A percentile compares a stretch with the other conserved stretches of the same genome.
Conservation (phyloP, 1,284 basidiomycete genomes). For the Ustilago esculenta region DNA sequence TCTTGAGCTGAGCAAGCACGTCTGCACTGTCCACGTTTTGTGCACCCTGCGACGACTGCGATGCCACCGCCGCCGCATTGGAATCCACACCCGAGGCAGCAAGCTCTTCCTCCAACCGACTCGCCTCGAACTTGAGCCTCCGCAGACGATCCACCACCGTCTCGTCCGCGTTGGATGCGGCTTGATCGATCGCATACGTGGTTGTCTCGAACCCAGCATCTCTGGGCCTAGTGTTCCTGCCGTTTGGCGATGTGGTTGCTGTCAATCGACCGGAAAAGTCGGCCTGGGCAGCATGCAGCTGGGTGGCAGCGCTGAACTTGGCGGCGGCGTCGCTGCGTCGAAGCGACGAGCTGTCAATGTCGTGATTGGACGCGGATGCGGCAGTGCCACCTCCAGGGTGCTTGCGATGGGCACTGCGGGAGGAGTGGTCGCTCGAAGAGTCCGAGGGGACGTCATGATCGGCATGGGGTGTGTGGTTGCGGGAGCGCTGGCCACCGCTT, state of each 20-base stretch:
- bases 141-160: constrained; percentile 34
- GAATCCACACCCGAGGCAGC: not conserved
- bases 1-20: constrained; percentile 29
- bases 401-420: constrained; percentile 20
- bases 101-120: constrained; percentile 42
- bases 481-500: constrained; percentile 3
- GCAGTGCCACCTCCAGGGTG: constrained; percentile 22
- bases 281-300: constrained; percentile 3
- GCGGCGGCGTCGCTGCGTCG: constrained; percentile 21
- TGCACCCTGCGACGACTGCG: not conserved
- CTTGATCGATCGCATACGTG: constrained; percentile 21
- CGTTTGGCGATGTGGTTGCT: not conserved
- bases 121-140: constrained; percentile 42
- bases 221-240: constrained; percentile 1
- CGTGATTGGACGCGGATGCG: constrained; percentile 5
- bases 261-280: constrained; percentile 38
- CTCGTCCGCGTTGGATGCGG: constrained; percentile 2
- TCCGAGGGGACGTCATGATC: constrained; percentile 11
- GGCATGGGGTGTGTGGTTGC: constrained; percentile 4
- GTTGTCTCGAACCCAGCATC: constrained; percentile 45
- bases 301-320: constrained; percentile 30
- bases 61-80: not conserved
- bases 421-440: constrained; percentile 25
- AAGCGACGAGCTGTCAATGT: constrained; percentile 31
- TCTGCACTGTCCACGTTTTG: constrained; percentile 17